Percentiles rank a stretch among this genome's conserved stretches.
Conservation (phyloP, 2,329 filamentous ascomycete species). For the Mycocentrospora acerina region DNA sequence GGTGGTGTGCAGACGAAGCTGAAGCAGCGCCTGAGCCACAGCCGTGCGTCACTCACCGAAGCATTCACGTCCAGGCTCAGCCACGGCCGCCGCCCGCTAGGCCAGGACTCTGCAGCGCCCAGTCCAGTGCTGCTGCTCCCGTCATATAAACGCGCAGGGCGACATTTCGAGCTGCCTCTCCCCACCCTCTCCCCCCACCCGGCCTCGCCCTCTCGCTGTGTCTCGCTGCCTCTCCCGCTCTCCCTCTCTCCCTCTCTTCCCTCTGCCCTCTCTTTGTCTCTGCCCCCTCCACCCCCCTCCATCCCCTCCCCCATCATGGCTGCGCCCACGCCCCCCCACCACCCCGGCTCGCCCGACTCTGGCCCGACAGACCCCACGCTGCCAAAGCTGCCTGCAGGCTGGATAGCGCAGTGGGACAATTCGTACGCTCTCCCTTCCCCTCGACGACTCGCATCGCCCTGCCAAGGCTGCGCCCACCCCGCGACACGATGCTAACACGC, state of each 20-base stretch:
- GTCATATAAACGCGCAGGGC: slow-evolving; percentile 25
- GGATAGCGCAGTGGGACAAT: slow-evolving; percentile 46
- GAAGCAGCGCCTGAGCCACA: slow-evolving; percentile 4
- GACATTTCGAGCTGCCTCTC: slow-evolving; percentile 6
- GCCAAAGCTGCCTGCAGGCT: slow-evolving; percentile 41
- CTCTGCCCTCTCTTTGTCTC: background rate
- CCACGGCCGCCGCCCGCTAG: slow-evolving; percentile 21
- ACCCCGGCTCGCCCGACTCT: slow-evolving; percentile 41
- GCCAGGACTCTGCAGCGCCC: slow-evolving; percentile 19
- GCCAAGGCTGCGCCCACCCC: slow-evolving; percentile 14
- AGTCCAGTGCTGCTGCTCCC: slow-evolving; percentile 9
- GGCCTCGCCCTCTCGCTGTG: background rate
- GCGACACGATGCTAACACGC: slow-evolving; percentile 24
- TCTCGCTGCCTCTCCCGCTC: background rate
- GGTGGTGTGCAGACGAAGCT: slow-evolving; percentile 8
- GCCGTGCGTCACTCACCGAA: background rate
- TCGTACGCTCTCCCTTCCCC: slow-evolving; percentile 26
- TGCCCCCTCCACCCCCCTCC: slow-evolving; percentile 7
- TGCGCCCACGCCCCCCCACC: slow-evolving; percentile 39
- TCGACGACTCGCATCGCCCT: slow-evolving; percentile 11
- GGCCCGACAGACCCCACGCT: slow-evolving; percentile 42
- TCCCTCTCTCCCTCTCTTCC: background rate
- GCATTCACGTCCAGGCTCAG: slow-evolving; percentile 3
- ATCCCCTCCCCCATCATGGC: slow-evolving; percentile 26
- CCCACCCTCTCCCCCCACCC: background rate